phyloP scores from a whole-genome alignment of 108 stramenopile genomes.

The Chaetoceros muelleri region DNA sequence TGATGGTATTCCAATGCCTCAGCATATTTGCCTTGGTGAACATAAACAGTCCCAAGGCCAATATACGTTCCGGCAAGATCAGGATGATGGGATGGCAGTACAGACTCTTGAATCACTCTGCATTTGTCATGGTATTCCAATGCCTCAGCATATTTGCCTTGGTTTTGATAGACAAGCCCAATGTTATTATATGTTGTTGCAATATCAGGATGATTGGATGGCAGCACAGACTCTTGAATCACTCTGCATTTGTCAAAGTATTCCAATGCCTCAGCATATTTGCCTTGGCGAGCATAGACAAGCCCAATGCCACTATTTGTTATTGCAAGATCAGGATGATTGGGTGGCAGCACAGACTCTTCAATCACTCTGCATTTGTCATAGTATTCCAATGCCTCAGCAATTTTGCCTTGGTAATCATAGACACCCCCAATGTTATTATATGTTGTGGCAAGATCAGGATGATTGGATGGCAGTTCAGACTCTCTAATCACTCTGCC shows the following conservation, averaged over 20 bases:
- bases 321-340: constrained; percentile 19
- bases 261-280: constrained; percentile 12
- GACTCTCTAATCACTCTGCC: constrained; percentile 15
- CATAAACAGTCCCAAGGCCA: constrained; percentile 1
- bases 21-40: background rate
- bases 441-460: constrained; percentile 6
- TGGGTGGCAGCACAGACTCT: constrained; percentile 11
- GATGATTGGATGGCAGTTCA: constrained; percentile 19
- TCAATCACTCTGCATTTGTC: constrained; percentile 20
- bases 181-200: constrained; percentile 15
- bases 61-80: constrained; percentile 19
- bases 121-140: constrained; percentile 12
- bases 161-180: constrained; percentile 6
- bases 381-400: constrained; percentile 10
- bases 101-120: constrained; percentile 10
- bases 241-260: constrained; percentile 18
- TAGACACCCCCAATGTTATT: constrained; percentile 16
- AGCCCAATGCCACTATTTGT: constrained; percentile 14
- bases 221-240: constrained; percentile 12
- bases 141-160: constrained; percentile 4
- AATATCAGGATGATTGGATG: constrained; percentile 16
- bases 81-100: constrained; percentile 21
- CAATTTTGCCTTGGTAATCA: constrained; percentile 7
- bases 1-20: background rate
- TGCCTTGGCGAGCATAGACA: constrained; percentile 5